Base-by-base conservation (phyloP, 495 filamentous ascomycete genomes). In the Penicillium ucsense region DNA sequence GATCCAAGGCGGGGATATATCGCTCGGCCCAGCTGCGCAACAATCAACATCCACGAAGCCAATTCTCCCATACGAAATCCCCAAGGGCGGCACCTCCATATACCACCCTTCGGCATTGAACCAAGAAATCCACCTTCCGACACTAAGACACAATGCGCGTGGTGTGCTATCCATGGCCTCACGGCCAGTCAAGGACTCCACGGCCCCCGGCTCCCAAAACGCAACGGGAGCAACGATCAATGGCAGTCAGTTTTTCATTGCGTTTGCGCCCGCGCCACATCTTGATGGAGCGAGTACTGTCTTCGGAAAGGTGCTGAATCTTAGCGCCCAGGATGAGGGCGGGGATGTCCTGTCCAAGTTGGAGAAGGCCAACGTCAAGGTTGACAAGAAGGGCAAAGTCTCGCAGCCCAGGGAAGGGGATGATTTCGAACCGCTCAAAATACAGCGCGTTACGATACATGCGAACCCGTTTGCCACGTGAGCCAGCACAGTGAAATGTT, bases 91-190 rank as follows among this genome's bases (percentile, higher is more conserved):
- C 12, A 79, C 78, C 9, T 95, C 89, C 35, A 90, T 97, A 66
- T 91, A 83, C 73, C 86, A 87, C 57, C 77, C 73, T 4, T 59
- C 62, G 6, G 75, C 80, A 8, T 87, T 98, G 60, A 89, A 92
- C 53, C 94, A 97, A 67, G 92, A 98, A 71, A 92, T 96, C 54
- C 79, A 84, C 30, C 52, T 72, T 11, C 86, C 92, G 0, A 75
- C 88, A 0, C 70, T 98, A 31, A 75, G 81, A 45, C 94, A 97
- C 65, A 89, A 91, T 65, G 79, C 82, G 47, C 81, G 92, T 31
- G 92, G 92, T 12, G 79, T 95, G 37, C 75, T 94, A 9, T 84
- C 83, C 38, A 94, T 98, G 92, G 92, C 92, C n/a, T 94, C 95
- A 57, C 79, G 81, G 45, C 71, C 71, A 3, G 68, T 72, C 6